Evolutionary conservation across 1,284 basidiomycete genomes (phyloP).

Genomic region (Ceratobasidium sp.): DNA sequence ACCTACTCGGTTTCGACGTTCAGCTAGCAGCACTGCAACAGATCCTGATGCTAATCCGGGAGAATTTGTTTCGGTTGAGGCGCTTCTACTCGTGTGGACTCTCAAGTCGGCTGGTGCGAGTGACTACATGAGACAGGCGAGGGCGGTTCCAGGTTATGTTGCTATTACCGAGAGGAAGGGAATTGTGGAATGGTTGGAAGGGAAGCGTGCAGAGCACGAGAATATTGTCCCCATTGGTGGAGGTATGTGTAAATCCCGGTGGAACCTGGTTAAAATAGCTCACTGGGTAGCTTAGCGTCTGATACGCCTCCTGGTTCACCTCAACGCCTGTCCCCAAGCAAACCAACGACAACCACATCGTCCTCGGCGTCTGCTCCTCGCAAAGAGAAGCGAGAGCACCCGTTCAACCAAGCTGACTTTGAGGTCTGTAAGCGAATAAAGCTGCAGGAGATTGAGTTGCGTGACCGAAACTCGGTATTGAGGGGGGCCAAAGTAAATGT

Average conservation of each 20-base stretch:
- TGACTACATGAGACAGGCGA: slow-evolving; percentile 86
- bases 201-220: slow-evolving; percentile 63
- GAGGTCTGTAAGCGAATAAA: slow-evolving; percentile 86
- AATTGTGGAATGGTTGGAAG: slow-evolving; percentile 84
- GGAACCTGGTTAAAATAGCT: slow-evolving; percentile 15
- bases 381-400: slow-evolving; percentile 76
- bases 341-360: slow-evolving; percentile 49
- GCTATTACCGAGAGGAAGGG: slow-evolving; percentile 84
- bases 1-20: slow-evolving; percentile 76
- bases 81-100: slow-evolving; percentile 81
- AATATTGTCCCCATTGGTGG: slow-evolving; percentile 61
- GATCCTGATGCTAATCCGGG: slow-evolving; percentile 54
- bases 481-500: slow-evolving; percentile 79
- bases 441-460: slow-evolving; percentile 73
- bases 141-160: slow-evolving; percentile 78
- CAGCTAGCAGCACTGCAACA: slow-evolving; percentile 53
- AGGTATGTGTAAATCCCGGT: slow-evolving; percentile 54
- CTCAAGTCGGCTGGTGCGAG: slow-evolving; percentile 73
- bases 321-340: slow-evolving; percentile 50
- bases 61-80: slow-evolving; percentile 80
- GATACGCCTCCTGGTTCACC: slow-evolving; percentile 73
- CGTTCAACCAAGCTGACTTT: slow-evolving; percentile 76
- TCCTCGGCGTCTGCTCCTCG: slow-evolving; percentile 56
- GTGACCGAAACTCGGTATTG: slow-evolving; percentile 77
- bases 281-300: slow-evolving; percentile 50